Conservation (phyloP, 305 asterid genomes). For the Ilex paraguariensis region DNA sequence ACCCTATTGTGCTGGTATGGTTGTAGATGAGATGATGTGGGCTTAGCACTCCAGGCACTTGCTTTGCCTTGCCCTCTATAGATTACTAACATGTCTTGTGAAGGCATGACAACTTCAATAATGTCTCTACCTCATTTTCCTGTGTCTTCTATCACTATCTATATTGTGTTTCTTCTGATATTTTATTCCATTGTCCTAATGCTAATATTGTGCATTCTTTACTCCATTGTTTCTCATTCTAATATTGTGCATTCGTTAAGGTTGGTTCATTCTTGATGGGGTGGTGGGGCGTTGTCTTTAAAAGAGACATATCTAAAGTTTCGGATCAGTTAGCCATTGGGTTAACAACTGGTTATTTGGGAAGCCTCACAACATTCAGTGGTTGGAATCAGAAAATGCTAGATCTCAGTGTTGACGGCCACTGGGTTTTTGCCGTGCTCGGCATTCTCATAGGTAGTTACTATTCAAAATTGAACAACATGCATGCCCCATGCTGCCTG, state of each 20-base stretch:
- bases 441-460: slow-evolving; percentile 54
- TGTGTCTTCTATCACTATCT: background rate
- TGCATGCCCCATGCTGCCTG: background rate
- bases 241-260: slow-evolving; percentile 23
- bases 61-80: too few relatives aligned
- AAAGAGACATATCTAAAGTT: slow-evolving; percentile 50
- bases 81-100: too few relatives aligned
- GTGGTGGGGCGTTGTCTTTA: slow-evolving; percentile 87
- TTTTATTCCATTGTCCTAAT: slow-evolving; percentile 1
- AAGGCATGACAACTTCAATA: background rate
- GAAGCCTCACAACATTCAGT: slow-evolving; percentile 93
- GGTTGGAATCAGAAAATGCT: slow-evolving; percentile 96
- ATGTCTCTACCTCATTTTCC: background rate
- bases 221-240: too few relatives aligned
- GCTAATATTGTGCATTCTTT: background rate
- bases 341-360: slow-evolving; percentile 76
- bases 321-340: slow-evolving; percentile 76
- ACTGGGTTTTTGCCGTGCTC: slow-evolving; percentile 67
- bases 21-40: too few relatives aligned
- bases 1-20: too few relatives aligned
- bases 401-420: slow-evolving; percentile 65
- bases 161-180: background rate
- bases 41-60: too few relatives aligned
- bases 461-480: background rate
- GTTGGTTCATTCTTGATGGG: slow-evolving; percentile 97